Evolutionary conservation across 208 protist species (phyloP), one percentile per base, ranked within the genome.

Genomic region (Acanthamoeba polyphaga): DNA sequence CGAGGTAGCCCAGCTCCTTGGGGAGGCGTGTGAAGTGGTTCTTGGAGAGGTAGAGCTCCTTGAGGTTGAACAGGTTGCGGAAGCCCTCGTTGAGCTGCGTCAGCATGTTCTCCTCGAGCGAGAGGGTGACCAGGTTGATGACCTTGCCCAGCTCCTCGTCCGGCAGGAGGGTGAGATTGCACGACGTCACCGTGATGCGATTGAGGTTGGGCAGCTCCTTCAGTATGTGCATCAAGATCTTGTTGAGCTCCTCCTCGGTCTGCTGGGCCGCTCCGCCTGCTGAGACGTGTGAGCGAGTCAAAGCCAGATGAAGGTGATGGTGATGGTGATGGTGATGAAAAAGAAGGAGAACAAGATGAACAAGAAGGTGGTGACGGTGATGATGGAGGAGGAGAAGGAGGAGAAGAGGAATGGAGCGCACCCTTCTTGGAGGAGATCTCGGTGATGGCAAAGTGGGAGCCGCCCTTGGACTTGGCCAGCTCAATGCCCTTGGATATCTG

Each of bases 41-140:
- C 82, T 90, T 90, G 34, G 82, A 70, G 64, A 95, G 92, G 82
- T 95, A 88, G 55, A 95, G 92, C 38, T 95, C 82, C 64, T 95
- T 84, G n/a, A 95, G 55, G 51, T 88, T 95, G 38, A 64, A 70
- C 27, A 95, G 92, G 53, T 78, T 70, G 43, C 64, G 38, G 62
- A 95, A 74, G 27, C 92, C 92, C 43, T 95, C 82, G 32, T 51
- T 66, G 46, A 95, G 76, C 24, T 84, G 46, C n/a, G 74, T 90
- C 24, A 95, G 76, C 92, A 80, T 88, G 92, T 95, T 95, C 43
- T 95, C 80, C 55, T 84, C 64, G 29, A 95, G 62, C 19, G 76
- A 89, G 62, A 95, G 92, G 32, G 89, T 80, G 32, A 93, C 89
- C 27, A 93, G 38, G 32, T 58, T 64, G 46, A 64, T 74, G 89